Evolutionary conservation across 2,329 filamentous ascomycete species (phyloP).

Genomic region (Alternaria metachromatica): DNA sequence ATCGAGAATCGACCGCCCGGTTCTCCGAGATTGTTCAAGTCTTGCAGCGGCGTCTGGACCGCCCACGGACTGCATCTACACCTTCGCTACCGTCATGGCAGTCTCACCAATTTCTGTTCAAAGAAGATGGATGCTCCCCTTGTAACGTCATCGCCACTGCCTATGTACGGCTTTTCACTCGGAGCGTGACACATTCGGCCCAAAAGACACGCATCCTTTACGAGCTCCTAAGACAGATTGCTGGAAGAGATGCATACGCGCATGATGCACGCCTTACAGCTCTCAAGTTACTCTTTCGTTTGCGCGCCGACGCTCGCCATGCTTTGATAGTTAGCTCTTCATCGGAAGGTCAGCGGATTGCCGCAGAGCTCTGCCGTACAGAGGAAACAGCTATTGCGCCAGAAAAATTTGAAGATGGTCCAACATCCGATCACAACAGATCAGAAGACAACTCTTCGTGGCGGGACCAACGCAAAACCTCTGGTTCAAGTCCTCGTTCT

Average conservation of each 20-base stretch:
- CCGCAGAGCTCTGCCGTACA: slow-evolving; percentile 72
- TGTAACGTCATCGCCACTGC: slow-evolving; percentile 75
- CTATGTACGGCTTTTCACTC: slow-evolving; percentile 78
- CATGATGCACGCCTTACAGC: slow-evolving; percentile 49
- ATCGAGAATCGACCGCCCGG: slow-evolving; percentile 63
- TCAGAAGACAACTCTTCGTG: slow-evolving; percentile 39
- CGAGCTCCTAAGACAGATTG: slow-evolving; percentile 44
- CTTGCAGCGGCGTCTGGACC: slow-evolving; percentile 50
- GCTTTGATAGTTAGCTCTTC: slow-evolving; percentile 74
- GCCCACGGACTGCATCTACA: slow-evolving; percentile 24
- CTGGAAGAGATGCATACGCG: slow-evolving; percentile 39
- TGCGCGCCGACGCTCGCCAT: slow-evolving; percentile 82
- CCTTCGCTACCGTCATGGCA: slow-evolving; percentile 23
- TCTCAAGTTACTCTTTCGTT: slow-evolving; percentile 68
- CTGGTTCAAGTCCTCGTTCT: slow-evolving; percentile 40
- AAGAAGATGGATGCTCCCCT: slow-evolving; percentile 53
- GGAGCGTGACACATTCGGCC: slow-evolving; percentile 70
- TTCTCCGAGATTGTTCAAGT: slow-evolving; percentile 58
- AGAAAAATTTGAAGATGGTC: slow-evolving; percentile 51
- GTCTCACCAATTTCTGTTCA: slow-evolving; percentile 21
- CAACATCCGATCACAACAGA: slow-evolving; percentile 24
- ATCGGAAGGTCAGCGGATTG: slow-evolving; percentile 76
- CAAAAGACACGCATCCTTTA: slow-evolving; percentile 64
- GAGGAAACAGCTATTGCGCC: slow-evolving; percentile 58
- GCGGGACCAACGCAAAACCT: slow-evolving; percentile 41